Base-by-base conservation (phyloP, 2,329 filamentous ascomycete genomes). In the Xylariaceae sp. region DNA sequence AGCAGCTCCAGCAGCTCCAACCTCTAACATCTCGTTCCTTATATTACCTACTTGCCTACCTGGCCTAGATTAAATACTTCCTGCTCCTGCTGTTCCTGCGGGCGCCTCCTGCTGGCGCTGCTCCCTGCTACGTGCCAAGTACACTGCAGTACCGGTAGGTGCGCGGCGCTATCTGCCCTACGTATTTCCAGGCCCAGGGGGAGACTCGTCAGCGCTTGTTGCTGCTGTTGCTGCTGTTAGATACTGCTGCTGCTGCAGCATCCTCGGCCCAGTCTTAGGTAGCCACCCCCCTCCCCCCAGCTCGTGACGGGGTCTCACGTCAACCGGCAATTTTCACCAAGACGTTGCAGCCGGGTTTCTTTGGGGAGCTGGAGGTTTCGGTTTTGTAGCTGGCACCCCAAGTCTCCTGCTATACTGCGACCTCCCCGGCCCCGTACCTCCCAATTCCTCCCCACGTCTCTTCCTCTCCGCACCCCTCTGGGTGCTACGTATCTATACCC, bases 261-360 rank as follows among this genome's bases (percentile, higher is more conserved):
- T 43, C 41, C 52, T 44, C 46, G 45, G 48, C 13, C 49, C 49
- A 39, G 36, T 29, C 49, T 54, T 42, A 34, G 36, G 21, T 18
- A 22, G 46, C 12, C 40, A 39, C 45, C 13, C 32, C 13, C 6
- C 10, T 4, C 10, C 13, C 32, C 13, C 47, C 29, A 53, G 53
- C 53, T 49, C 47, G 49, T 51, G 47, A 58, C 48, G 47, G 29
- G 56, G 50, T 52, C 51, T 54, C 50, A 39, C 30, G 44, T 51
- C 39, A 39, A 57, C 34, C 19, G 45, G 40, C 50, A 53, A 16
- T 44, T 51, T 44, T 40, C 40, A 39, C 42, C 48, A 54, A 53
- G 54, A 57, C 51, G 57, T 59, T 54, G 57, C 57, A 59, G 49
- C 49, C 51, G 57, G 52, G 47, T 58, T 48, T 34, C 53, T 58